A percentile compares a stretch with the other conserved stretches of the same genome.
These are phyloP conservation scores for Kokia cookei DNA, from an alignment of 441 rosid genomes.

Conservation along the genomic window DNA sequence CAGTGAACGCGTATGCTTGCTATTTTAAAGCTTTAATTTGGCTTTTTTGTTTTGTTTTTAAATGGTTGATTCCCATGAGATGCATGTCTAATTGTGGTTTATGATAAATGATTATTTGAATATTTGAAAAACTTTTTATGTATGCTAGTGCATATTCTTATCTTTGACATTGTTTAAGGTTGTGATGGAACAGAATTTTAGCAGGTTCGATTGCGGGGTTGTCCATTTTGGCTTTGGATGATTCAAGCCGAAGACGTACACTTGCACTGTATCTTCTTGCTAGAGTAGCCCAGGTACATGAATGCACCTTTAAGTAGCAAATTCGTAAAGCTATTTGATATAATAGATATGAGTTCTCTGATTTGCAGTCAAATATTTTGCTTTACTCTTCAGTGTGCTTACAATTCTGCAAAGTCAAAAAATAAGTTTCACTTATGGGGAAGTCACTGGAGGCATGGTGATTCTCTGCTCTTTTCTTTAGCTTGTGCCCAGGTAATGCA, in stretches of 20 bases:
- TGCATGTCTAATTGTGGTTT: background rate
- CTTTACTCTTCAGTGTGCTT: constrained; percentile 50
- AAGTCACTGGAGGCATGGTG: constrained; percentile 98
- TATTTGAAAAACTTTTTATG: constrained; percentile 9
- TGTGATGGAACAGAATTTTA: constrained; percentile 91
- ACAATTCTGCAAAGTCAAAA: constrained; percentile 92
- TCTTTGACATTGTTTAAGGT: constrained; percentile 67
- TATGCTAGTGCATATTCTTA: constrained; percentile 18
- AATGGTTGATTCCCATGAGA: background rate
- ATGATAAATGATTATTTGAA: constrained; percentile 16
- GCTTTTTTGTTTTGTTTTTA: background rate
- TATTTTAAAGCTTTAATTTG: background rate
- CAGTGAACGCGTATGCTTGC: constrained; percentile 68
- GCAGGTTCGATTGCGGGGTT: constrained; percentile 98
- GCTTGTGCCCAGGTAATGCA: constrained; percentile 85
- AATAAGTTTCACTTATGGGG: constrained; percentile 97
- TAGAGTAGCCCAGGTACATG: constrained; percentile 79
- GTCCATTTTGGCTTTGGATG: constrained; percentile 91
- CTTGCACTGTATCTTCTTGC: constrained; percentile 92
- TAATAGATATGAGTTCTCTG: background rate
- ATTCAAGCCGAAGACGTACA: constrained; percentile 82
- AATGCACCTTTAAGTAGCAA: background rate
- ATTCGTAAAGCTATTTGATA: background rate
- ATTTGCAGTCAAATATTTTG: constrained; percentile 2
- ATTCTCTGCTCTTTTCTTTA: constrained; percentile 79